A percentile compares a stretch with the other conserved stretches of the same genome.
Evolutionary conservation across 1,284 basidiomycete species (phyloP).

Genomic region (Heterobasidion parviporum): DNA sequence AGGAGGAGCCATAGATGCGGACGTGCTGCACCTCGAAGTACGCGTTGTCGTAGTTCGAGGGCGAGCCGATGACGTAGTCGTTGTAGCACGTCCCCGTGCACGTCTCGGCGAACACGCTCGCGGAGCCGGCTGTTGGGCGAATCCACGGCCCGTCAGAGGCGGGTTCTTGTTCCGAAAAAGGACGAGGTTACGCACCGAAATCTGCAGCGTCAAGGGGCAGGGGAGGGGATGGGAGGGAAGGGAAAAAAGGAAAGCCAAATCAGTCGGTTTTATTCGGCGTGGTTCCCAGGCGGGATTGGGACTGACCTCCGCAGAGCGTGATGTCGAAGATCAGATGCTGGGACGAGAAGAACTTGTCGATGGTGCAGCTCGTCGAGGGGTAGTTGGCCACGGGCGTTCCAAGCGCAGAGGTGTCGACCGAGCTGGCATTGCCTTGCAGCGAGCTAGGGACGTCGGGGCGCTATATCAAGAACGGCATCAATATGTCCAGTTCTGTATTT

Average conservation of each 20-base stretch:
- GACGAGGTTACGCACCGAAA: neutral
- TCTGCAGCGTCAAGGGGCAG: neutral
- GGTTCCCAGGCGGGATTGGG: neutral
- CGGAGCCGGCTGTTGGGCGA: slow-evolving; percentile 29
- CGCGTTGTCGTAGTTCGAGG: slow-evolving; percentile 58
- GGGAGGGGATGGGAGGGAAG: neutral
- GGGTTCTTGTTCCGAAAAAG: neutral
- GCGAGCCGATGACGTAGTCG: slow-evolving; percentile 66
- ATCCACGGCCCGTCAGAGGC: neutral
- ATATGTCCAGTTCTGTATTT: neutral
- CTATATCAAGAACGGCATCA: slow-evolving; percentile 14
- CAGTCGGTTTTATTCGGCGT: neutral
- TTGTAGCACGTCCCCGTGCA: slow-evolving; percentile 63
- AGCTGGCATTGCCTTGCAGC: slow-evolving; percentile 42
- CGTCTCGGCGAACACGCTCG: slow-evolving; percentile 50
- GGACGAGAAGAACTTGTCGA: slow-evolving; percentile 51
- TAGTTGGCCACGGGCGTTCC: slow-evolving; percentile 67
- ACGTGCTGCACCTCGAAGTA: slow-evolving; percentile 71
- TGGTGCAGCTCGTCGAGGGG: slow-evolving; percentile 50
- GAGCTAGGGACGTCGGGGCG: slow-evolving; percentile 49
- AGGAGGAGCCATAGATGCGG: slow-evolving; percentile 39
- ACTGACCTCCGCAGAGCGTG: slow-evolving; percentile 64
- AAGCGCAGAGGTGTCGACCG: slow-evolving; percentile 55
- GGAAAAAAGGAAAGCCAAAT: neutral
- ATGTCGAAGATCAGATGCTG: slow-evolving; percentile 70